A percentile compares a stretch with the other conserved stretches of the same genome.
phyloP scores from a whole-genome alignment of 1,139 yeast species.

The Candida labiduridarum region DNA sequence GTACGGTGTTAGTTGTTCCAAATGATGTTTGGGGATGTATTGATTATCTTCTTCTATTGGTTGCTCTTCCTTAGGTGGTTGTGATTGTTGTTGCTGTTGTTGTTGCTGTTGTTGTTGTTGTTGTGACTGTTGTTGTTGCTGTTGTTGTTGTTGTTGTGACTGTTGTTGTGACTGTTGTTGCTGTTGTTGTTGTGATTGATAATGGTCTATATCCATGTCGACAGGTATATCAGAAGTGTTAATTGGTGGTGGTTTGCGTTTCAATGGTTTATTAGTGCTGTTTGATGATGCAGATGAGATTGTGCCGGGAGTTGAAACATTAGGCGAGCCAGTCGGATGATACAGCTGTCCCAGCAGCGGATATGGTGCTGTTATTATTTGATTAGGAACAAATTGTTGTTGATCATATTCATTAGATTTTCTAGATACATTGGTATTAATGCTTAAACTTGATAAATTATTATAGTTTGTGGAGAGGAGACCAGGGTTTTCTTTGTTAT shows the following conservation, averaged over 20 bases:
- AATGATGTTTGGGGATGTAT: slow-evolving; percentile 22
- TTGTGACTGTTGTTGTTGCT: neutral
- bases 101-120: neutral
- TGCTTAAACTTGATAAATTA: neutral
- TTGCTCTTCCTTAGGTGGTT: neutral
- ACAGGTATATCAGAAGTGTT: slow-evolving; percentile 18
- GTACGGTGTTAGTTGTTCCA: slow-evolving; percentile 67
- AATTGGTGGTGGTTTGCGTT: slow-evolving; percentile 48
- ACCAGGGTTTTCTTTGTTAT: slow-evolving; percentile 11
- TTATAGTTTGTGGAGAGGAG: neutral
- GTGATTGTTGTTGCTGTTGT: neutral
- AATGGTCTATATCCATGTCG: slow-evolving; percentile 1
- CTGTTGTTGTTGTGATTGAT: neutral
- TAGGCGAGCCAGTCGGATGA: neutral
- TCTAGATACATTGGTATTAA: neutral
- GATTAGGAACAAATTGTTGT: neutral
- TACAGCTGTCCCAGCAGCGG: neutral
- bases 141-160: neutral
- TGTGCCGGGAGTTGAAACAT: neutral
- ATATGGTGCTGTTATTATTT: neutral
- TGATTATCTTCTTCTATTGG: slow-evolving; percentile 4
- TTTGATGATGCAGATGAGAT: slow-evolving; percentile 8
- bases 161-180: neutral
- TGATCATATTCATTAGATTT: slow-evolving; percentile 2
- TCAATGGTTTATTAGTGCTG: slow-evolving; percentile 19